Evolutionary conservation across 305 asterid genomes (phyloP), one percentile per base, ranked within the genome.

Genomic region (Andrographis paniculata): DNA sequence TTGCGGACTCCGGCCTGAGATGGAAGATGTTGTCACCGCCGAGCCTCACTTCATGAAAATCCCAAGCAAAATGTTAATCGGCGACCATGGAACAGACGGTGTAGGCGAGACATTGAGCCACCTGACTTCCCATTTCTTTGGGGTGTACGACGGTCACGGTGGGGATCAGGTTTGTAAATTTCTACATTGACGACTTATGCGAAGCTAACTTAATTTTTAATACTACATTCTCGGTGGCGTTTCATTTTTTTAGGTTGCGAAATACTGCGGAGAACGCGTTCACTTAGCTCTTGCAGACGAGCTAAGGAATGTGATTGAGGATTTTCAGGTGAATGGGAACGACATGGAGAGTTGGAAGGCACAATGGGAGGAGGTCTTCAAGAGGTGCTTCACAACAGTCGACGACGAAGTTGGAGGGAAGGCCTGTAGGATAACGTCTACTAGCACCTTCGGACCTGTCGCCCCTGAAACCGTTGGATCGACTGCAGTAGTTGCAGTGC

Each of bases 61-160:
- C 59, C 93, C 94, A 1, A 82, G 79, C 30, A 65, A 73, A 65
- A 73, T 88, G 93, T 73, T 88, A 59, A 62, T 79, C 47, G 88
- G 86, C 56, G 78, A 69, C 31, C 72, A 40, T 55, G 68, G 69
- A 38, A 58, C 68, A 14, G 75, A 73, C 37, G 81, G 76, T 42
- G 69, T 79, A 42, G 75, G 74, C 62, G 79, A 63, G 54, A 73
- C 64, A 3, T 66, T 82, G 69, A 79, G 73, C 63, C 85, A 79
- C 60, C 51, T 87, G 48, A 73, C 87, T 38, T 76, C 94, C 14
- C 92, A 84, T 67, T 84, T 84, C 50, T 84, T 74, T 19, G 97
- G 94, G 51, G 97, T 87, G 33, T 87, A 81, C 24, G 97, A 87
- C 61, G 97, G 97, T 55, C 97, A 87, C 62, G 97, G 97, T 62